A percentile compares a stretch with the other conserved stretches of the same genome.
phyloP scores from a whole-genome alignment of 2,329 filamentous ascomycete genomes.

The Fusarium sp. region DNA sequence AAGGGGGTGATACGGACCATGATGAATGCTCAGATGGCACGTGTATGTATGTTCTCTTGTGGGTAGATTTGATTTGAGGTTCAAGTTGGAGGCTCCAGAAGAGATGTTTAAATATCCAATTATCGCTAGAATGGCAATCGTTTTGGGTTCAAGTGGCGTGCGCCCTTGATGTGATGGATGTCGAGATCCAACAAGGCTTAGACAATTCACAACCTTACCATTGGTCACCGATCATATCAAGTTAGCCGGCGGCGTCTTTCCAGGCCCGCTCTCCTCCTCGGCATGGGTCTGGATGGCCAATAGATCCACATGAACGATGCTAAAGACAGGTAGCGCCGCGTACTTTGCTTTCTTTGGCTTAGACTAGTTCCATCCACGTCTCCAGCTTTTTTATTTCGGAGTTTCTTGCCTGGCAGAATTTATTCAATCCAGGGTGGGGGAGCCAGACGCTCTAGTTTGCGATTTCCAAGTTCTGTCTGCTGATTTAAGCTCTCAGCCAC shows the following conservation, averaged over 20 bases:
- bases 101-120: not conserved
- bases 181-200: not conserved
- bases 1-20: constrained; percentile 70
- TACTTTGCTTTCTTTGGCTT: not conserved
- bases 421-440: not conserved
- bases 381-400: not conserved
- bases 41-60: not conserved
- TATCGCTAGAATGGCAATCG: rapidly evolving
- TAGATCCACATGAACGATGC: not conserved
- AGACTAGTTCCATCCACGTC: not conserved
- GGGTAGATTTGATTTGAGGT: too few species aligned
- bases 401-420: not conserved
- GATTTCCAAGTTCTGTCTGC: too few species aligned
- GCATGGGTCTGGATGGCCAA: not conserved
- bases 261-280: not conserved
- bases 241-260: not conserved
- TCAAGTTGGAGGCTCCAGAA: not conserved
- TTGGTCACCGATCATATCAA: not conserved
- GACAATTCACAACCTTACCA: not conserved
- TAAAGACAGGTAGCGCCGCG: not conserved
- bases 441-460: not conserved
- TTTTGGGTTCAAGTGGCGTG: not conserved
- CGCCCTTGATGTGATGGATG: not conserved
- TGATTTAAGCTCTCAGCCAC: too few species aligned
- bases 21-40: not conserved